These are phyloP conservation scores for Lodderomyces jiufengensis DNA, from an alignment of 1,139 yeast genomes.

Conservation along the genomic window DNA sequence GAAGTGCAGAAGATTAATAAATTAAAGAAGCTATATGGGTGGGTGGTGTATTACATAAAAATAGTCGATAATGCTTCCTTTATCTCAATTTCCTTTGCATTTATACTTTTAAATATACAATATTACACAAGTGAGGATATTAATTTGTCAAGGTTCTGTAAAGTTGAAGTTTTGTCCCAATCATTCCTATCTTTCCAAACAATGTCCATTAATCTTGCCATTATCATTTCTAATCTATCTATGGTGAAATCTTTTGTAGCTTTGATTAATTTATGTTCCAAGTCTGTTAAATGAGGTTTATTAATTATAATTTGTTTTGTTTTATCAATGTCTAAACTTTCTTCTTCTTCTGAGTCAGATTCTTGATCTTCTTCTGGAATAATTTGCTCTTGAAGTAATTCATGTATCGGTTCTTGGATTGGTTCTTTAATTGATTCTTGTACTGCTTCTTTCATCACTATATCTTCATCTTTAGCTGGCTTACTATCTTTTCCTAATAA, in stretches of 20 bases:
- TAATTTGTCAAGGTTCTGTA: conserved; percentile 21
- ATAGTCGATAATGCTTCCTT: no score
- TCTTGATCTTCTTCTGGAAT: conserved; percentile 9
- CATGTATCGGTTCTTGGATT: background rate
- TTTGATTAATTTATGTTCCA: conserved; percentile 23
- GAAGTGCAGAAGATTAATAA: conserved; percentile 81
- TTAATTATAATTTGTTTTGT: conserved; percentile 18
- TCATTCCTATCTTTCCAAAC: conserved; percentile 66
- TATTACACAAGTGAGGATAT: background rate
- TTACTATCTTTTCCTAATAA: background rate
- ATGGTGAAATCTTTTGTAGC: conserved; percentile 52
- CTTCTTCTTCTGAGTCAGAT: conserved; percentile 27
- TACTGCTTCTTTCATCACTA: background rate
- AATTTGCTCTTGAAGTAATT: no score
- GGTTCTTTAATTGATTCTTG: no score
- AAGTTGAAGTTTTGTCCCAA: conserved; percentile 60
- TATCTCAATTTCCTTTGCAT: background rate
- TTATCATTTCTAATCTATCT: conserved; percentile 70
- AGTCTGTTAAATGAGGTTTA: conserved; percentile 14
- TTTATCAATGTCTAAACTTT: conserved; percentile 17
- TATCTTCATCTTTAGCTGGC: background rate
- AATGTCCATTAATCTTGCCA: conserved; percentile 69
- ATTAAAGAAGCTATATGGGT: no score
- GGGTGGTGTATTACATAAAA: background rate
- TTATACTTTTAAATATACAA: background rate